phyloP scores from a whole-genome alignment of 108 stramenopile genomes.

The Schizochytrium sp. region DNA sequence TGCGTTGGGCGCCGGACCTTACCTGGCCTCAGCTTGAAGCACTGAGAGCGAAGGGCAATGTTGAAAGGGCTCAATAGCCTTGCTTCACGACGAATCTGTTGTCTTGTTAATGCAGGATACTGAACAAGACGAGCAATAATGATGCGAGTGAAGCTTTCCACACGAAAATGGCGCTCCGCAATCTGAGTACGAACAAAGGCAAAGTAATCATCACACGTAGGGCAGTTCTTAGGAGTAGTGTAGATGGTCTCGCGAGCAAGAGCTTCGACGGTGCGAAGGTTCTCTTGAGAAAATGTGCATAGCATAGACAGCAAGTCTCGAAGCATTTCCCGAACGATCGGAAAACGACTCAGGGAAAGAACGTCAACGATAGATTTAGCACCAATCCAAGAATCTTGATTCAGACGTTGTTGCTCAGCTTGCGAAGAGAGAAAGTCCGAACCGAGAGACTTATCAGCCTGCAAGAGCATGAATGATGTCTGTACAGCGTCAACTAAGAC shows the following conservation, averaged over 20 bases:
- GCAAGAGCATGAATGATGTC: conserved; percentile 9
- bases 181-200: background rate
- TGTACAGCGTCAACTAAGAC: conserved; percentile 39
- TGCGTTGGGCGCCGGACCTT: background rate
- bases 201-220: conserved; percentile 45
- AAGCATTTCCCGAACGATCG: conserved; percentile 41
- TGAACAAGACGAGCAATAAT: background rate
- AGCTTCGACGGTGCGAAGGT: background rate
- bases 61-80: conserved; percentile 12
- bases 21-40: background rate
- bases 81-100: conserved; percentile 16
- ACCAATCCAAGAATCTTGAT: background rate
- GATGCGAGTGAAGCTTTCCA: background rate
- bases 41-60: background rate
- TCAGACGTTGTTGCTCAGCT: background rate
- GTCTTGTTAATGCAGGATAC: conserved; percentile 31
- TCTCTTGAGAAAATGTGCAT: background rate
- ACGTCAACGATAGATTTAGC: conserved; percentile 26
- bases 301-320: conserved; percentile 23
- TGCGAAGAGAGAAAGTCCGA: conserved; percentile 43
- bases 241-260: conserved; percentile 13
- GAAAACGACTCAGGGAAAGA: conserved; percentile 35
- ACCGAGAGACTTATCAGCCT: background rate
- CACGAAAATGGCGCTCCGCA: background rate
- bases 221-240: conserved; percentile 31